Percentiles rank a stretch among this genome's conserved stretches.
Evolutionary conservation across 2,329 filamentous ascomycete species (phyloP).

Genomic region (Trichocomaceae sp.): DNA sequence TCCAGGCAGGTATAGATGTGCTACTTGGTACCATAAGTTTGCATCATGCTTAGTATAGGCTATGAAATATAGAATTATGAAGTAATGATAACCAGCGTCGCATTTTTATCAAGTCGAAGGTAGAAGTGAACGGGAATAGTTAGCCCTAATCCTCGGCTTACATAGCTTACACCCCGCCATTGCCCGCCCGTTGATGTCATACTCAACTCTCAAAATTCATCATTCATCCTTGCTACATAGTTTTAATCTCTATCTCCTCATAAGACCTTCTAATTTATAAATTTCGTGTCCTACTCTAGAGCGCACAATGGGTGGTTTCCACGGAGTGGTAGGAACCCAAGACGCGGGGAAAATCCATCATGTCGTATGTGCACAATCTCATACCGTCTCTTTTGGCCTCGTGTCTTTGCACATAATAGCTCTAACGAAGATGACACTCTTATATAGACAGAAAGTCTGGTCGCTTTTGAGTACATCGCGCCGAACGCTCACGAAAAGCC

Average conservation of each 20-base stretch:
- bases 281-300: not conserved
- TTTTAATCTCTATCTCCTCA: not conserved
- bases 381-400: not conserved
- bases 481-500: constrained; percentile 24
- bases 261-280: not conserved
- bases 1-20: constrained; percentile 6
- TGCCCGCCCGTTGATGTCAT: constrained; percentile 1
- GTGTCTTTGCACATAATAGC: not conserved
- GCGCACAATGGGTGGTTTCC: constrained; percentile 8
- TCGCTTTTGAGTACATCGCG: constrained; percentile 36
- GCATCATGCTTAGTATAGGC: not conserved
- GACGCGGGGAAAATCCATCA: constrained; percentile 11
- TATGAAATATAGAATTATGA: not conserved
- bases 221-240: not conserved
- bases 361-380: not conserved
- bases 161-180: not conserved
- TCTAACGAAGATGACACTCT: not conserved
- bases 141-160: not conserved
- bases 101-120: not conserved
- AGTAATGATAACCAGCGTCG: not conserved
- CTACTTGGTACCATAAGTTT: not conserved
- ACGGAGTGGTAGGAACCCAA: constrained; percentile 11
- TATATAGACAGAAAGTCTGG: constrained; percentile 32
- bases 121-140: not conserved
- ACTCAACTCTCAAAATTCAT: not conserved